Evolutionary conservation across 1,139 yeast genomes (phyloP).

Genomic region (Geotrichum macrosporum): DNA sequence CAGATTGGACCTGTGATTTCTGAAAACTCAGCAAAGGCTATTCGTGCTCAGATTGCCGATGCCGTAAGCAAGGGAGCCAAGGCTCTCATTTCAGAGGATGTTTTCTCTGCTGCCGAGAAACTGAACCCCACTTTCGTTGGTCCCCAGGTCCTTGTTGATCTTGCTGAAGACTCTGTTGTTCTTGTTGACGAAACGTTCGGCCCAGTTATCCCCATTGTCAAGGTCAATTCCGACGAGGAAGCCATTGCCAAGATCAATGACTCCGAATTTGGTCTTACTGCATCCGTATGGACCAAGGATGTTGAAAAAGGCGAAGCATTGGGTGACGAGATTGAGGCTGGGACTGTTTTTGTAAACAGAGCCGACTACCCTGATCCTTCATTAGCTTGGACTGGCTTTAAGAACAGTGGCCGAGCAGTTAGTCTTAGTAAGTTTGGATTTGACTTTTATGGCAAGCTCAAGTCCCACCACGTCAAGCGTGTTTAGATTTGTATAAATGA

Average conservation of each 20-base stretch:
- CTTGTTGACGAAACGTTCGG: slow-evolving; percentile 79
- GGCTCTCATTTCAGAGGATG: slow-evolving; percentile 65
- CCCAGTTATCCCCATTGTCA: slow-evolving; percentile 41
- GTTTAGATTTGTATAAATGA: slow-evolving; percentile 9
- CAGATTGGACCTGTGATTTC: slow-evolving; percentile 80
- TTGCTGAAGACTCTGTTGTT: slow-evolving; percentile 59
- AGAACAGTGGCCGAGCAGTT: slow-evolving; percentile 75
- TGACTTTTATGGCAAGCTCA: slow-evolving; percentile 37
- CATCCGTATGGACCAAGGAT: slow-evolving; percentile 53
- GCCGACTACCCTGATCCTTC: slow-evolving; percentile 76
- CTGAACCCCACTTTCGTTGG: slow-evolving; percentile 66
- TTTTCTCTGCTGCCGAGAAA: slow-evolving; percentile 37
- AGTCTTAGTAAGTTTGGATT: slow-evolving; percentile 37
- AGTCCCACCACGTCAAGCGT: slow-evolving; percentile 38
- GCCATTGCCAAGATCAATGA: slow-evolving; percentile 39
- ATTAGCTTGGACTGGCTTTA: slow-evolving; percentile 80
- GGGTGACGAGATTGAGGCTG: slow-evolving; percentile 69
- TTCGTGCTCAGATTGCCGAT: slow-evolving; percentile 61
- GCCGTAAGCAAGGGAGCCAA: slow-evolving; percentile 70
- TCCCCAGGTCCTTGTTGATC: slow-evolving; percentile 77
- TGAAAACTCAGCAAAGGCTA: slow-evolving; percentile 63
- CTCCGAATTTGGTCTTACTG: slow-evolving; percentile 48
- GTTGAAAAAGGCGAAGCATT: slow-evolving; percentile 51
- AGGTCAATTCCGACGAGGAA: slow-evolving; percentile 40
- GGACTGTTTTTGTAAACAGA: slow-evolving; percentile 82